phyloP scores from a whole-genome alignment of 768 basidiomycete species.

The Lactarius quietus region DNA sequence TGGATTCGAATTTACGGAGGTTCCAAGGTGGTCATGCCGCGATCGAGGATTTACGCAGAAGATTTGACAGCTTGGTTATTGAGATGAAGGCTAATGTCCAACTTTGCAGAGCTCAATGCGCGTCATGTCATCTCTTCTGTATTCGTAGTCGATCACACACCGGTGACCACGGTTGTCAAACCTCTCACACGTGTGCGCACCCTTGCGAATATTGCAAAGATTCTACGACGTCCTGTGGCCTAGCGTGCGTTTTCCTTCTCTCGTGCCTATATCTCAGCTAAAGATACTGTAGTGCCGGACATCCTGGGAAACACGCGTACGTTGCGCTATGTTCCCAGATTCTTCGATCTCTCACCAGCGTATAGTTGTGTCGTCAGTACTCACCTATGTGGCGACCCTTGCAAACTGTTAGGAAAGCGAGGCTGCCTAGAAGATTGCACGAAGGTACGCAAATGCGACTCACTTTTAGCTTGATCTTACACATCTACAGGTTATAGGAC shows the following conservation, averaged over 20 bases:
- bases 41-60: constrained; percentile 44
- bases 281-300: constrained; percentile 45
- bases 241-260: constrained; percentile 39
- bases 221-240: constrained; percentile 38
- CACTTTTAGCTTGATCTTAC: background rate
- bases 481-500: constrained; percentile 43
- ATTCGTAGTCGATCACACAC: constrained; percentile 47
- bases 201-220: constrained; percentile 44
- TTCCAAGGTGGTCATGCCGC: constrained; percentile 44
- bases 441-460: constrained; percentile 37
- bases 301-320: constrained; percentile 54
- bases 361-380: constrained; percentile 47
- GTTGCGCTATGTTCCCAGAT: constrained; percentile 13
- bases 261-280: background rate
- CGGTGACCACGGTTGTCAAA: constrained; percentile 46
- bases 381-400: constrained; percentile 54
- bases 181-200: constrained; percentile 45
- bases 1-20: constrained; percentile 45
- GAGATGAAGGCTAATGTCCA: constrained; percentile 46
- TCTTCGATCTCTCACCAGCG: background rate
- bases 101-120: constrained; percentile 48
- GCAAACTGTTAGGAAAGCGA: constrained; percentile 41
- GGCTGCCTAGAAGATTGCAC: constrained; percentile 55
- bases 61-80: constrained; percentile 42
- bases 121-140: constrained; percentile 48